phyloP scores from a whole-genome alignment of 2,329 filamentous ascomycete genomes.

The Fusarium paranaense region DNA sequence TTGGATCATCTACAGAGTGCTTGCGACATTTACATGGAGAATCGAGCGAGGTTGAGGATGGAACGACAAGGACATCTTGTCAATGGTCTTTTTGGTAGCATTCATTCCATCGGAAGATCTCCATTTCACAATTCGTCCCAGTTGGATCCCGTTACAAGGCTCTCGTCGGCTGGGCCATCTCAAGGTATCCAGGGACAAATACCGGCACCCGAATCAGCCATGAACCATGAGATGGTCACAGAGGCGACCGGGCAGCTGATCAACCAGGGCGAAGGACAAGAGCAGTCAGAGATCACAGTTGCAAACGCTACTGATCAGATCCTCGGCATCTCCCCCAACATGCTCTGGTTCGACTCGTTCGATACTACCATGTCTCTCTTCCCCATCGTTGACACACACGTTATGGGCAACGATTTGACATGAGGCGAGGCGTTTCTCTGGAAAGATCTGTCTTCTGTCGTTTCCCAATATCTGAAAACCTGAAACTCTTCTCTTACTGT shows the following conservation, averaged over 20 bases:
- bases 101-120: conserved; percentile 36
- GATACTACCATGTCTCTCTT: conserved; percentile 43
- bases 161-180: neutral
- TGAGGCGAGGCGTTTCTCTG: neutral
- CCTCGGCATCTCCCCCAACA: conserved; percentile 39
- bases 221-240: neutral
- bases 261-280: neutral
- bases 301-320: conserved; percentile 31
- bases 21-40: conserved; percentile 40
- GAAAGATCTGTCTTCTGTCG: neutral
- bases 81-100: conserved; percentile 39
- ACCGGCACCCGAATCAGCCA: neutral
- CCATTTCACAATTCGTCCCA: neutral
- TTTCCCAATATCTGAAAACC: neutral
- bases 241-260: conserved; percentile 6
- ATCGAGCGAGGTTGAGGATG: conserved; percentile 37
- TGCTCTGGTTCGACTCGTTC: conserved; percentile 44
- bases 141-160: neutral
- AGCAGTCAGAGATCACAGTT: conserved; percentile 18
- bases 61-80: conserved; percentile 39
- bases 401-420: conserved; percentile 18
- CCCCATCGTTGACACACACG: conserved; percentile 40
- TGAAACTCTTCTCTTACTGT: neutral
- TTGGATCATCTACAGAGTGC: conserved; percentile 40
- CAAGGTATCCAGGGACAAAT: neutral